A percentile compares a stretch with the other conserved stretches of the same genome.
Conservation (phyloP, 2,329 filamentous ascomycete genomes). For the Aureobasidium lini region DNA sequence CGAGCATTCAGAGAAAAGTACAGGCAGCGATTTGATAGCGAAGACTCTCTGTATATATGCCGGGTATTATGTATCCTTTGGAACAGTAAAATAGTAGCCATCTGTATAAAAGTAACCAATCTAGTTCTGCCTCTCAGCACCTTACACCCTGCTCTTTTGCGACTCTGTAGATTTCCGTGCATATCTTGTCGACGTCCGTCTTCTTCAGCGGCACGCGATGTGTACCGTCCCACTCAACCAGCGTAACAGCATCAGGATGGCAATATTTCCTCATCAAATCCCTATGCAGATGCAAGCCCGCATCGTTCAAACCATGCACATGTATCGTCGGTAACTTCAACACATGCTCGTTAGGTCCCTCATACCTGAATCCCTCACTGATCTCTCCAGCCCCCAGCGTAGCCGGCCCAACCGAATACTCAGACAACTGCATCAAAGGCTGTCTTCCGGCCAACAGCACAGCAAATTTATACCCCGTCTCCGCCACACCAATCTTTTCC, state of each 20-base stretch:
- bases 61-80: too few relatives aligned
- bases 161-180: slow-evolving; percentile 45
- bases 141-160: slow-evolving; percentile 43
- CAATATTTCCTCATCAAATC: slow-evolving; percentile 54
- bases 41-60: neutral
- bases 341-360: slow-evolving; percentile 40
- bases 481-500: slow-evolving; percentile 30
- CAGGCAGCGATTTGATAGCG: slow-evolving; percentile 25
- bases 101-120: too few relatives aligned
- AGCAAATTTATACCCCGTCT: slow-evolving; percentile 49
- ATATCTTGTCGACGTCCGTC: slow-evolving; percentile 54
- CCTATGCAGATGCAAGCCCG: slow-evolving; percentile 52
- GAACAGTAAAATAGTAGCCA: too few relatives aligned
- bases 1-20: slow-evolving; percentile 34
- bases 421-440: slow-evolving; percentile 50
- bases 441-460: slow-evolving; percentile 55
- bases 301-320: slow-evolving; percentile 57
- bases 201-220: slow-evolving; percentile 65
- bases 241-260: slow-evolving; percentile 41
- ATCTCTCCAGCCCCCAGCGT: slow-evolving; percentile 36
- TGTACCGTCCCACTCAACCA: slow-evolving; percentile 67
- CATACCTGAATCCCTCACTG: slow-evolving; percentile 36
- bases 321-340: slow-evolving; percentile 56
- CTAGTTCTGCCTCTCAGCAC: slow-evolving; percentile 4
- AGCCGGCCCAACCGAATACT: slow-evolving; percentile 29